Evolutionary conservation across 768 basidiomycete species (phyloP), one percentile per base, ranked within the genome.

Genomic region (Lyophyllum semitale): DNA sequence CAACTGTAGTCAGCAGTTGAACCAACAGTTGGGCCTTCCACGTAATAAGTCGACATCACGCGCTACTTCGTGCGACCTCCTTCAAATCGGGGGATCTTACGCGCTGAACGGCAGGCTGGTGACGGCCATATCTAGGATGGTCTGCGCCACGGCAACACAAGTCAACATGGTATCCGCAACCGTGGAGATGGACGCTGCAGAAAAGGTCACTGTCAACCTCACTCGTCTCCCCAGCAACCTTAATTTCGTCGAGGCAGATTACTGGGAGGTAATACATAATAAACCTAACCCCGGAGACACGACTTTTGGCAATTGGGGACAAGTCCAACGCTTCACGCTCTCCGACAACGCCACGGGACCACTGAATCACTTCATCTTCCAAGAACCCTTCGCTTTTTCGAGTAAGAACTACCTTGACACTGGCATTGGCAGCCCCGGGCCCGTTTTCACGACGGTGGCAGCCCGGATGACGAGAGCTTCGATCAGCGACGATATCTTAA

Each of bases 141-240:
- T 53, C 13, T 53, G 52, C 27, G 52, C 52, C 15, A 9, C 52
- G 2, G 23, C 35, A 2, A 47, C 52, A 6, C 44, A 53, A 22
- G 35, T 53, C 45, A 53, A 53, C 18, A 46, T 53, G 44, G 52
- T 53, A 11, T 27, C 43, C 7, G 27, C 52, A 3, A 53, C 26
- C 33, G 37, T 18, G 37, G 37, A n/a, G 37, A 9, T 18, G 15
- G 37, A 38, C 9, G 37, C 37, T 18, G 37, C 9, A 15, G 37
- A 9, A 5, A 2, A 7, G 1, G 37, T 38, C 4, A 6, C 17
- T n/a, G 2, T 38, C 1, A 9, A 15, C 15, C 37, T 38, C 4
- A 9, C 5, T 4, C 37, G 37, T 18, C n/a, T 38, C 11, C 37
- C 37, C 2, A 38, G 37, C 37, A 38, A n/a, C 7, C 37, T 38